A percentile compares a stretch with the other conserved stretches of the same genome.
These are phyloP conservation scores for Diaporthe velutina DNA, from an alignment of 2,329 filamentous ascomycete genomes.

Conservation along the genomic window DNA sequence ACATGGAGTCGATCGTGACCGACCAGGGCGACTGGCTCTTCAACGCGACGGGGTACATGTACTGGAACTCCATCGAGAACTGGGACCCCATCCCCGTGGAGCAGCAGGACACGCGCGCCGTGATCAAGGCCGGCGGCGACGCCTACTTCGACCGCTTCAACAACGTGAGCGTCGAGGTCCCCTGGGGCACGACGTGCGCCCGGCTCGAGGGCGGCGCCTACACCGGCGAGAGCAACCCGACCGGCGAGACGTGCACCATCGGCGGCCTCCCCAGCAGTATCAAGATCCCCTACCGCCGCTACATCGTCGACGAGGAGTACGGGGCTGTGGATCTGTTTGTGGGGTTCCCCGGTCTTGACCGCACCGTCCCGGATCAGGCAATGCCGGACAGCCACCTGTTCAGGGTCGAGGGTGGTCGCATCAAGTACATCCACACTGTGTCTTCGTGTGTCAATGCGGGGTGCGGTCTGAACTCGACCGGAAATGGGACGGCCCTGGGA, in stretches of 20 bases:
- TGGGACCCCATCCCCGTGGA: constrained; percentile 50
- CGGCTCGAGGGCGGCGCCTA: constrained; percentile 45
- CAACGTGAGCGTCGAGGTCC: constrained; percentile 45
- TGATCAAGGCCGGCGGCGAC: constrained; percentile 50
- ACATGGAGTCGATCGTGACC: constrained; percentile 49
- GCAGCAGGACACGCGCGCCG: constrained; percentile 47
- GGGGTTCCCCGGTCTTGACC: constrained; percentile 45
- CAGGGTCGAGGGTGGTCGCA: constrained; percentile 45
- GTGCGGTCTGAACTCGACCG: constrained; percentile 41
- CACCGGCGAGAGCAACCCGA: constrained; percentile 41
- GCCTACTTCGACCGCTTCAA: constrained; percentile 48
- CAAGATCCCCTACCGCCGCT: constrained; percentile 44
- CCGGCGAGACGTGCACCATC: constrained; percentile 42
- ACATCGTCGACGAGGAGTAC: constrained; percentile 48
- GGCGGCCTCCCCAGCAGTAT: constrained; percentile 45
- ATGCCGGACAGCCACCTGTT: constrained; percentile 49
- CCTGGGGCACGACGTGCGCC: constrained; percentile 45
- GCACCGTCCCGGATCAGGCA: constrained; percentile 29
- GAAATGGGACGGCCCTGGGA: background rate
- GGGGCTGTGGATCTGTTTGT: constrained; percentile 47
- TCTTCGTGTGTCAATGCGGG: constrained; percentile 43
- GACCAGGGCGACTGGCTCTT: constrained; percentile 53
- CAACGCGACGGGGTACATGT: constrained; percentile 51
- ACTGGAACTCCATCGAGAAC: constrained; percentile 49
- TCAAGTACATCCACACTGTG: constrained; percentile 47